Base-by-base conservation (phyloP, 2,329 filamentous ascomycete species). In the Xylariaceae sp. region DNA sequence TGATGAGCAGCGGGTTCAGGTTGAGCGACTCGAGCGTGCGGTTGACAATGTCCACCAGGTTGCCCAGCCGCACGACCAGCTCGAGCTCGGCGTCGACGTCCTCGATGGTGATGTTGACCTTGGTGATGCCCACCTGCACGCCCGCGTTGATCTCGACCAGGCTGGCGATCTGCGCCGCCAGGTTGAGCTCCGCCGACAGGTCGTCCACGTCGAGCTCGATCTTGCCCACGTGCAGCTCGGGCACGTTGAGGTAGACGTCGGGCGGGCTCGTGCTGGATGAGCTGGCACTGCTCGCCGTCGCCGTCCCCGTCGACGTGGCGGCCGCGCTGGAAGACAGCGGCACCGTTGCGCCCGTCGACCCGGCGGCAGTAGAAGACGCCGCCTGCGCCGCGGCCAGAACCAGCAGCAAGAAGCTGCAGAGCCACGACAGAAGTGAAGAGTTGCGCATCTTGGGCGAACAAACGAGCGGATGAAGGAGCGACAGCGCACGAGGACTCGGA, bases 191-290 rank as follows among this genome's bases (percentile, higher is more conserved):
- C 3, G 72, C 75, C 38, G 63, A 59, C 13, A 78, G 56, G 43
- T 76, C 67, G 43, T 78, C 72, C 3, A 80, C 75, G 29, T 70
- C 65, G 3, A 79, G 59, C 54, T 78, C 74, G 38, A 80, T 79
- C 31, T 63, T 61, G 24, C 69, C 69, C 13, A 80, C 74, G 24
- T 68, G 68, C 6, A 80, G 61, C 42, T 75, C 64, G 1, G 75
- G 72, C 1, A 78, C 68, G 30, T 65, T 68, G 23, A 80, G 65
- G 35, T 67, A 61, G 13, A 79, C 74, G 56, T 80, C 75, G 8
- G 74, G 72, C 0, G 65, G 59, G 3, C 54, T 57, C 10, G 58
- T 56, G 39, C 51, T 45, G 29, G 52, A 50, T 25, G 57, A 55
- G 21, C 6, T 5, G 3, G 50, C 37, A 2, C 12, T 18, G 28